Conservation (phyloP, 345 rosid species). For the Acer campestre region DNA sequence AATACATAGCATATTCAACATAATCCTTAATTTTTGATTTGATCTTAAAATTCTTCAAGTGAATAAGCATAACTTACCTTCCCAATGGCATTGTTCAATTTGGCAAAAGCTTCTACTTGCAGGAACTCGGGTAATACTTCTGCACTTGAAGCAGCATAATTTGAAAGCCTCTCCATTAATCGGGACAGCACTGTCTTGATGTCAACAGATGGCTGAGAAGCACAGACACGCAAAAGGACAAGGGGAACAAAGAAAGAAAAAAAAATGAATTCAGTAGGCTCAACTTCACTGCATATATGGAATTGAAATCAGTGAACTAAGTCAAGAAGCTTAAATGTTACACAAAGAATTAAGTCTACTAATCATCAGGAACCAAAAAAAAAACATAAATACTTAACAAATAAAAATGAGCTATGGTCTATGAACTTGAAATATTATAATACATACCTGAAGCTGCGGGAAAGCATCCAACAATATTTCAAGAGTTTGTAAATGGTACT, state of each 20-base stretch:
- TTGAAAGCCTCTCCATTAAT: slow-evolving; percentile 97
- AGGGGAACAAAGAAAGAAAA: slow-evolving; percentile 9
- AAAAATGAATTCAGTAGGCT: background rate
- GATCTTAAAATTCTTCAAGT: slow-evolving; percentile 1
- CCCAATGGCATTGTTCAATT: slow-evolving; percentile 94
- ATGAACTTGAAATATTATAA: background rate
- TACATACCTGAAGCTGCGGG: slow-evolving; percentile 93
- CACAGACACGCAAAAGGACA: slow-evolving; percentile 16
- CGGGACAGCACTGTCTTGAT: slow-evolving; percentile 95
- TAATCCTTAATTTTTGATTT: background rate
- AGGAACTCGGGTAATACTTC: slow-evolving; percentile 95
- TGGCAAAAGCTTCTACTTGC: slow-evolving; percentile 99
- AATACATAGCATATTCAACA: background rate
- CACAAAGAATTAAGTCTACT: background rate
- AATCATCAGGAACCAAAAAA: background rate
- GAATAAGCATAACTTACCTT: slow-evolving; percentile 50
- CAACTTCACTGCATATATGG: background rate
- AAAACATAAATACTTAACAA: background rate
- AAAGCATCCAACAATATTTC: slow-evolving; percentile 88
- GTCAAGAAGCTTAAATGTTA: background rate
- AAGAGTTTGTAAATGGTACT: slow-evolving; percentile 98
- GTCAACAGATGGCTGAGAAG: slow-evolving; percentile 88
- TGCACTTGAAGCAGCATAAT: slow-evolving; percentile 85
- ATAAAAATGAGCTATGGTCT: background rate
- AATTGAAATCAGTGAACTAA: background rate